Percentiles rank a stretch among this genome's conserved stretches.
Evolutionary conservation across 1,284 basidiomycete species (phyloP).

Genomic region (Xerocomus nothofagi): DNA sequence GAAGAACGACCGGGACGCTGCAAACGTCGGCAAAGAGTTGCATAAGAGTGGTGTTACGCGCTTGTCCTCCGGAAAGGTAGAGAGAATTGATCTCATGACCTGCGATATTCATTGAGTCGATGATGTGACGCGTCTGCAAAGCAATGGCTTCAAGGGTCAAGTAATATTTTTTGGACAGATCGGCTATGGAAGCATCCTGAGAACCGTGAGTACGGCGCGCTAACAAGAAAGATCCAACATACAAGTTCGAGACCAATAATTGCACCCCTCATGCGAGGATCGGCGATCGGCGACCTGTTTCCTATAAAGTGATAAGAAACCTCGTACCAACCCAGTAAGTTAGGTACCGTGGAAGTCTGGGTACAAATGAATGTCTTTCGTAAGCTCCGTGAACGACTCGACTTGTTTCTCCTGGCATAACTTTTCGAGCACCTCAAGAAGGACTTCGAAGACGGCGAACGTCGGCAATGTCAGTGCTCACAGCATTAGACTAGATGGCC

Average conservation of each 20-base stretch:
- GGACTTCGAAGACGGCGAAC: conserved; percentile 46
- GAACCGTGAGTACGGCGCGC: background rate
- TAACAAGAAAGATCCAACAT: conserved; percentile 19
- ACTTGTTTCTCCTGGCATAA: conserved; percentile 58
- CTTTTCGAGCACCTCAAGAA: conserved; percentile 75
- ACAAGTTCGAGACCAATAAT: conserved; percentile 85
- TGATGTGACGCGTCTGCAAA: conserved; percentile 93
- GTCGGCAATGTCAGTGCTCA: background rate
- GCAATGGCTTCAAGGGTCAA: conserved; percentile 93
- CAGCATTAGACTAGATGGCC: background rate
- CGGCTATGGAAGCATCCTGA: conserved; percentile 72
- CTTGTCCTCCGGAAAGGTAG: conserved; percentile 94
- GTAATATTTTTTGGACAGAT: conserved; percentile 90
- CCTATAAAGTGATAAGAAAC: conserved; percentile 45
- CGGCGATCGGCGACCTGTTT: conserved; percentile 95
- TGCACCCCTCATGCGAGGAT: conserved; percentile 90
- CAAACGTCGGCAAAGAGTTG: conserved; percentile 87
- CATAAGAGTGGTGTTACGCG: conserved; percentile 83
- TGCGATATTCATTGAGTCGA: conserved; percentile 85
- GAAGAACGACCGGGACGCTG: conserved; percentile 81
- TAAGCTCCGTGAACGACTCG: conserved; percentile 77
- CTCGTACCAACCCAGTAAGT: background rate
- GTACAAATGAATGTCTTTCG: conserved; percentile 90
- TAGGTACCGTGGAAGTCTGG: conserved; percentile 82
- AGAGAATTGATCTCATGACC: conserved; percentile 87